These are phyloP conservation scores for Amphibolis antarctica DNA, from an alignment of 106 monocot genomes.

Conservation along the genomic window DNA sequence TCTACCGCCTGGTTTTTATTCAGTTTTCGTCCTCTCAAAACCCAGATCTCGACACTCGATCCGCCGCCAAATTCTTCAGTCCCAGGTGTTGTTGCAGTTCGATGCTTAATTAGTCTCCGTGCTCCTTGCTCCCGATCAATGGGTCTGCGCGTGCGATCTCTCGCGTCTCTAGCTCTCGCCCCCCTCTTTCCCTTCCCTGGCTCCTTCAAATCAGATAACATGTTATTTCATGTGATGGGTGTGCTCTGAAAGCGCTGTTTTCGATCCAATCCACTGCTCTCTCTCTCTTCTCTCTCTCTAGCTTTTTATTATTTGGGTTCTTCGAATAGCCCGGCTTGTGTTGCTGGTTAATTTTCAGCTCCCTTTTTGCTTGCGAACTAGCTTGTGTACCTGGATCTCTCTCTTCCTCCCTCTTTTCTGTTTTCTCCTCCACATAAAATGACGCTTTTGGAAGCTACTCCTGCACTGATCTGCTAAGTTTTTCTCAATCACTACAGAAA, in stretches of 20 bases:
- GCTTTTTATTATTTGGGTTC: background rate
- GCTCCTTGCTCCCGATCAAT: constrained; percentile 2
- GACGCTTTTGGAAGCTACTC: background rate
- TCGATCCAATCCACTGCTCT: too few species aligned
- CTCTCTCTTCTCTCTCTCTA: background rate
- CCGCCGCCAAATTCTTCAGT: too few species aligned
- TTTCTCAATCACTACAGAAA: too few species aligned
- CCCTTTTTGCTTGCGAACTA: background rate
- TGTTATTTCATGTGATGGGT: constrained; percentile 5
- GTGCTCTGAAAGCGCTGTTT: background rate
- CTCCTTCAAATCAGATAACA: background rate
- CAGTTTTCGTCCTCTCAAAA: too few species aligned
- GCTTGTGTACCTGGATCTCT: background rate
- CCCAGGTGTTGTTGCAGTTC: too few species aligned
- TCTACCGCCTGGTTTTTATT: too few species aligned
- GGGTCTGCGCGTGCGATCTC: background rate
- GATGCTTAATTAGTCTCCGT: too few species aligned
- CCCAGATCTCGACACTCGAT: too few species aligned
- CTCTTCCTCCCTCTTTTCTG: background rate
- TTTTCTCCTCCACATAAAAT: constrained; percentile 9
- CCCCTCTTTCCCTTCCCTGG: background rate
- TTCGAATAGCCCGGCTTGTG: background rate
- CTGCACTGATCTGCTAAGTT: too few species aligned
- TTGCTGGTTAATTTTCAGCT: background rate
- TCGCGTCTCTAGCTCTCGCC: background rate